Conservation (phyloP, 148 eudicot species). For the Hydrangea macrophylla region DNA sequence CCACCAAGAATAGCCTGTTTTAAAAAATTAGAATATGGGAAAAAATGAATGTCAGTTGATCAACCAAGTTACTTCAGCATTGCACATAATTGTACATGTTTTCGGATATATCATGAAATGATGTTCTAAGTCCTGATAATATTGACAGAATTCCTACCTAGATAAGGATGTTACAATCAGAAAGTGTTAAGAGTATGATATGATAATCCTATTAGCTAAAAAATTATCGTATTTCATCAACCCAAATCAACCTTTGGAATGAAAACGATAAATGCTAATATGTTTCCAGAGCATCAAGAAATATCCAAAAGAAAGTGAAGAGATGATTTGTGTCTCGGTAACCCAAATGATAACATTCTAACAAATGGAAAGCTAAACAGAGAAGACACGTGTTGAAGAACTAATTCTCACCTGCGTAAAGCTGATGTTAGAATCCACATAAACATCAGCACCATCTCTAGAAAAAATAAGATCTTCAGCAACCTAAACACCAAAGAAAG, state of each 20-base stretch:
- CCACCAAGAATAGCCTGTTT: constrained; percentile 93
- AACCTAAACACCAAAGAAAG: constrained; percentile 46
- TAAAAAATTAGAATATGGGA: too few species aligned
- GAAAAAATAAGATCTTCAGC: constrained; percentile 57
- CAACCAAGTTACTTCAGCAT: constrained; percentile 1
- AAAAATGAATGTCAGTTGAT: constrained; percentile 15
- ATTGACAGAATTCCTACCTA: not conserved
- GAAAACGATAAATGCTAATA: not conserved
- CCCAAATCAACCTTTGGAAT: not conserved
- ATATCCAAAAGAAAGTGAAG: not conserved
- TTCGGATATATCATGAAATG: too few species aligned
- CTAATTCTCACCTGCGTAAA: constrained; percentile 63
- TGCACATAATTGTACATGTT: not conserved
- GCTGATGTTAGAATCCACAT: constrained; percentile 67
- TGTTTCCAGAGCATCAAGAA: not conserved
- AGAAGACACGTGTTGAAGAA: constrained; percentile 1
- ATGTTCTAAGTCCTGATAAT: not conserved
- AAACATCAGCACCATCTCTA: constrained; percentile 75
- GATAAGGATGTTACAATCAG: not conserved
- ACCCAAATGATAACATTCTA: not conserved
- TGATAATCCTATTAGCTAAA: not conserved
- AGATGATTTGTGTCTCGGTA: not conserved
- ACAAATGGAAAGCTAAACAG: not conserved
- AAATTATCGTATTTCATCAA: not conserved
- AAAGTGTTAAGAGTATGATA: not conserved